Evolutionary conservation across 2,329 filamentous ascomycete species (phyloP), one percentile per base, ranked within the genome.

Genomic region (Coniosporium tulheliwenetii): DNA sequence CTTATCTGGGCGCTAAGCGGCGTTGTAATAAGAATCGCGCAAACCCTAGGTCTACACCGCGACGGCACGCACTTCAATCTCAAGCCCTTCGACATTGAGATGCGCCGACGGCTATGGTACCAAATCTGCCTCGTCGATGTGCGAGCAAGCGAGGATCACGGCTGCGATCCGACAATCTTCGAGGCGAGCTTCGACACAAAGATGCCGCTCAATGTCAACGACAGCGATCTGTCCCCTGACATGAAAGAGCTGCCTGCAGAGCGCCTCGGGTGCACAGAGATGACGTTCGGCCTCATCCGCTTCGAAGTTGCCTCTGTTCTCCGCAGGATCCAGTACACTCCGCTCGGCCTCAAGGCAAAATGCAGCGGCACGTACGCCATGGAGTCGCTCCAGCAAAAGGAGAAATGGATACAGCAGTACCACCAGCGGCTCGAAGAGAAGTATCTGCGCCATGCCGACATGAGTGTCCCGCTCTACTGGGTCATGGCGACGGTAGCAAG

Each of bases 401-500:
- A 70, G 47, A 58, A 59, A 33, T 69, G 65, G 65, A 68, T 70
- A 32, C 65, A 59, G 8, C 61, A 69, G 30, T 66, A 60, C 35
- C 65, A 67, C 40, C 52, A 62, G 12, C 54, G 56, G 8, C 56
- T 73, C 2, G 65, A 73, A 41, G 61, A 67, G 10, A 61, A 63
- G 38, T 73, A 71, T 39, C 48, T 73, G 9, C 57, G 59, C 32
- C 56, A 70, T 30, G 69, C 66, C 44, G 73, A 77, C 41, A 68
- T 69, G 47, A 63, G 66, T 0, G 60, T 75, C 1, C 74, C 73
- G 7, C 60, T 84, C 1, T 77, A 77, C 46, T 84, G 79, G 77
- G 72, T 81, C 19, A 73, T 73, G 7, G 77, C 75, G 3, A 81
- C 80, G 26, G 67, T 84, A 16, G 71, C 75, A 2, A 73, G 81